Evolutionary conservation across 352 stramenopile genomes (phyloP).

Genomic region (Aphanomyces euteiches): DNA sequence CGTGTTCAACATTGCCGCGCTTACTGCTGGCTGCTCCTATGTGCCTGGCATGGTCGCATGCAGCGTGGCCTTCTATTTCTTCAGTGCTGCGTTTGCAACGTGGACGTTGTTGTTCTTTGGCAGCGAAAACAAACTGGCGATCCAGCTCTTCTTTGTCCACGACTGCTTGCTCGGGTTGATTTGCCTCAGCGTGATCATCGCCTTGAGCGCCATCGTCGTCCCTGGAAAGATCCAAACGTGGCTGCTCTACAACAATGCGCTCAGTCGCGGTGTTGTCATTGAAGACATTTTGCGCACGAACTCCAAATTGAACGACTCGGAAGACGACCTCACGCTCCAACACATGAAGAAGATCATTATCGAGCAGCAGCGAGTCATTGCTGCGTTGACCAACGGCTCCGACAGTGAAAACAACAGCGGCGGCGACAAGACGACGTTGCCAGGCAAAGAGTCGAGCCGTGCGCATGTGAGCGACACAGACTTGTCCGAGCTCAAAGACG

Average conservation of each 20-base stretch:
- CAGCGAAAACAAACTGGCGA: conserved; percentile 86
- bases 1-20: conserved; percentile 59
- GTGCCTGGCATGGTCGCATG: conserved; percentile 88
- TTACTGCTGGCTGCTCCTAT: conserved; percentile 66
- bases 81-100: conserved; percentile 80
- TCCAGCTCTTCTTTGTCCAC: conserved; percentile 91
- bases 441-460: conserved; percentile 4
- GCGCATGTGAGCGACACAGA: conserved; percentile 62
- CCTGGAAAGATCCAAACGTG: conserved; percentile 94
- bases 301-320: conserved; percentile 58
- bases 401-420: conserved; percentile 44
- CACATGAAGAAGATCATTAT: conserved; percentile 78
- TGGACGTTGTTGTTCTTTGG: conserved; percentile 84
- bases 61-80: conserved; percentile 90
- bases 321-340: conserved; percentile 65
- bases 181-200: conserved; percentile 89
- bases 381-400: conserved; percentile 56
- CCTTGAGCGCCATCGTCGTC: conserved; percentile 87
- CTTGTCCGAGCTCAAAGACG: conserved; percentile 55
- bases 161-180: conserved; percentile 91
- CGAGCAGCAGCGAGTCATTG: conserved; percentile 73
- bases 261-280: conserved; percentile 95
- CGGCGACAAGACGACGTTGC: conserved; percentile 17
- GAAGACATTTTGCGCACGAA: conserved; percentile 92
- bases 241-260: conserved; percentile 97